A percentile compares a stretch with the other conserved stretches of the same genome.
Evolutionary conservation across 2,329 filamentous ascomycete species (phyloP).

Genomic region (Diaporthe nobilis): DNA sequence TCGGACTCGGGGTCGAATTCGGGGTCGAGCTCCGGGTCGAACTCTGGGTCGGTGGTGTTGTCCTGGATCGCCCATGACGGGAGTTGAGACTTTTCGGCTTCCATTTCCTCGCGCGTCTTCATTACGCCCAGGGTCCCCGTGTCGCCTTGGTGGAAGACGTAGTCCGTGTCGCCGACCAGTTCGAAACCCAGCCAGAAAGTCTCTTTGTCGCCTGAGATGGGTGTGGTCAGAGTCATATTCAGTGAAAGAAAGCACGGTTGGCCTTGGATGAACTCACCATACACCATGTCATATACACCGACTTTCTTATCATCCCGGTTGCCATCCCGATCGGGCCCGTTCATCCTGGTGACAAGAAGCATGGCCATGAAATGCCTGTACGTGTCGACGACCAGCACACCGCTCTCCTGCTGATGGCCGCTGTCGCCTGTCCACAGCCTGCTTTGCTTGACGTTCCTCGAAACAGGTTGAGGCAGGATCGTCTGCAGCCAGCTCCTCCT

Average conservation of each 20-base stretch:
- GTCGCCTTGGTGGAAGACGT: conserved; percentile 59
- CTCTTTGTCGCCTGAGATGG: conserved; percentile 59
- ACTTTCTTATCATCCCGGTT: conserved; percentile 50
- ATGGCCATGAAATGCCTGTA: conserved; percentile 60
- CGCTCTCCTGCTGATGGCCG: conserved; percentile 59
- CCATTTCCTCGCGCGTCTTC: conserved; percentile 42
- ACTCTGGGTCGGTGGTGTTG: conserved; percentile 7
- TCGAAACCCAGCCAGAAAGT: conserved; percentile 66
- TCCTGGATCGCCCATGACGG: conserved; percentile 4
- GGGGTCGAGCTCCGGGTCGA: conserved; percentile 13
- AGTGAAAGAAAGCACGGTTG: too few species aligned
- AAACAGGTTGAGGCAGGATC: conserved; percentile 59
- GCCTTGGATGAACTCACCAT: conserved; percentile 50
- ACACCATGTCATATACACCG: conserved; percentile 63
- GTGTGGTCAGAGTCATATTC: neutral
- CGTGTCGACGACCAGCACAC: conserved; percentile 62
- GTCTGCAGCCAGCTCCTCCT: conserved; percentile 57
- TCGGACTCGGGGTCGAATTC: conserved; percentile 2
- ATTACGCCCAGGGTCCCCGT: conserved; percentile 52
- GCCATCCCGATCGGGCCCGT: conserved; percentile 60
- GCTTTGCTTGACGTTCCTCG: conserved; percentile 54
- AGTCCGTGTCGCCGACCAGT: conserved; percentile 57
- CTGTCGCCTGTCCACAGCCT: conserved; percentile 55
- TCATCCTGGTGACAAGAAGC: conserved; percentile 56
- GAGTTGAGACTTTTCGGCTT: conserved; percentile 35